Conservation (phyloP, 805 yeast species). For the Zygosaccharomyces gambellarensis region DNA sequence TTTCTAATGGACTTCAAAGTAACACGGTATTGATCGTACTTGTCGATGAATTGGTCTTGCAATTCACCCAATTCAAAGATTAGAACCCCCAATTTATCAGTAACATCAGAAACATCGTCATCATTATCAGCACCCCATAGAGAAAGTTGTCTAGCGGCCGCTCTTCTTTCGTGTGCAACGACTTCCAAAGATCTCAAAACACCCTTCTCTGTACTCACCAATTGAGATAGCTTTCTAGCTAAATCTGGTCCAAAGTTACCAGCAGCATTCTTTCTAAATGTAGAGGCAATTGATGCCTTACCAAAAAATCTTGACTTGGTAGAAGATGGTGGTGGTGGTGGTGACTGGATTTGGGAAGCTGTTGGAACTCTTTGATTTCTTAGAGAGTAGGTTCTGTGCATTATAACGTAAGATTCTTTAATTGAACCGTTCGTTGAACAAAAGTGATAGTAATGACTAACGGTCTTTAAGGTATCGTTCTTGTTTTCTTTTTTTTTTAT, state of each 20-base stretch:
- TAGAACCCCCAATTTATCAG: conserved; percentile 94
- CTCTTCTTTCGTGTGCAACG: conserved; percentile 89
- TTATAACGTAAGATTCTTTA: conserved; percentile 25
- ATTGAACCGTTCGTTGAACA: background rate
- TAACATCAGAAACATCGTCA: conserved; percentile 93
- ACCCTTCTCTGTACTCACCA: conserved; percentile 94
- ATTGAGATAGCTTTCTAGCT: conserved; percentile 83
- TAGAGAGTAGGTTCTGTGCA: conserved; percentile 83
- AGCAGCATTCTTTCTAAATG: conserved; percentile 77
- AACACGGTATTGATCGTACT: conserved; percentile 96
- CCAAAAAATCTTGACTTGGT: conserved; percentile 75
- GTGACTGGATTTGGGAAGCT: conserved; percentile 72
- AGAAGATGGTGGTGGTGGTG: conserved; percentile 76
- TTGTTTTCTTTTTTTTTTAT: conserved; percentile 2
- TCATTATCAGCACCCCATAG: conserved; percentile 98
- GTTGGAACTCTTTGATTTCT: conserved; percentile 78
- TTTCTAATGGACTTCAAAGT: conserved; percentile 91
- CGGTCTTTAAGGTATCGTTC: background rate
- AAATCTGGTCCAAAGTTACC: conserved; percentile 94
- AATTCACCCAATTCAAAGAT: conserved; percentile 95
- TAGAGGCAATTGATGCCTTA: conserved; percentile 59
- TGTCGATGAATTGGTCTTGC: conserved; percentile 97
- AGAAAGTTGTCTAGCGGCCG: conserved; percentile 94
- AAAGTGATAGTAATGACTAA: background rate
- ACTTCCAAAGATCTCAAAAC: conserved; percentile 91